A percentile compares a stretch with the other conserved stretches of the same genome.
Evolutionary conservation across 108 stramenopile species (phyloP).

Genomic region (Nitzschia sp.): DNA sequence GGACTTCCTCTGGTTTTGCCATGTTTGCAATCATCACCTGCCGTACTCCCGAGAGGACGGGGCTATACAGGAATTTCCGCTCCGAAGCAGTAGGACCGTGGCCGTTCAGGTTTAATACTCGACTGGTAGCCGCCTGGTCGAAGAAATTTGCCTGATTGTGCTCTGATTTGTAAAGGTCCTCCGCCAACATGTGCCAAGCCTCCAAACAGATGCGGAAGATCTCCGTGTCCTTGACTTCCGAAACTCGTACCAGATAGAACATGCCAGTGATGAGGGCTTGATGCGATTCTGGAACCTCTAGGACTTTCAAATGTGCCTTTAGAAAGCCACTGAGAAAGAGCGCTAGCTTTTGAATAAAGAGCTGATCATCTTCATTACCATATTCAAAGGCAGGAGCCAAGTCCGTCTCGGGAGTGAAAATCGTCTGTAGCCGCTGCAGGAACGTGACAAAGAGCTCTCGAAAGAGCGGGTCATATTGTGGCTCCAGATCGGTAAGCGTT

Average conservation of each 20-base stretch:
- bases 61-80: constrained; percentile 84
- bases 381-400: constrained; percentile 85
- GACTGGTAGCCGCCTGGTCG: constrained; percentile 30
- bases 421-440: constrained; percentile 67
- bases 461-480: constrained; percentile 91
- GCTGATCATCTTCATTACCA: constrained; percentile 88
- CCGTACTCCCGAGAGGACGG: constrained; percentile 88
- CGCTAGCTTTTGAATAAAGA: constrained; percentile 95
- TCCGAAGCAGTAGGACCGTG: constrained; percentile 30
- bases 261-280: constrained; percentile 87
- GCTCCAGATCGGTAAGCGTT: constrained; percentile 84
- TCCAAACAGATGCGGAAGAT: constrained; percentile 99
- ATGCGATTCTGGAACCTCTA: constrained; percentile 89
- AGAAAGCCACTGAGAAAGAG: constrained; percentile 93
- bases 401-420: constrained; percentile 88
- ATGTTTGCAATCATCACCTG: constrained; percentile 97
- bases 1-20: constrained; percentile 99
- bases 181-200: constrained; percentile 95
- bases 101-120: constrained; percentile 64
- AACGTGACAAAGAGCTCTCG: constrained; percentile 83
- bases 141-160: constrained; percentile 36
- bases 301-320: constrained; percentile 86
- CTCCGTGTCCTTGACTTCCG: constrained; percentile 95
- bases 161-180: constrained; percentile 93
- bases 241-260: constrained; percentile 93